Percentiles rank a stretch among this genome's conserved stretches.
Evolutionary conservation across 768 basidiomycete genomes (phyloP).

Genomic region (Gymnopilus junonius): DNA sequence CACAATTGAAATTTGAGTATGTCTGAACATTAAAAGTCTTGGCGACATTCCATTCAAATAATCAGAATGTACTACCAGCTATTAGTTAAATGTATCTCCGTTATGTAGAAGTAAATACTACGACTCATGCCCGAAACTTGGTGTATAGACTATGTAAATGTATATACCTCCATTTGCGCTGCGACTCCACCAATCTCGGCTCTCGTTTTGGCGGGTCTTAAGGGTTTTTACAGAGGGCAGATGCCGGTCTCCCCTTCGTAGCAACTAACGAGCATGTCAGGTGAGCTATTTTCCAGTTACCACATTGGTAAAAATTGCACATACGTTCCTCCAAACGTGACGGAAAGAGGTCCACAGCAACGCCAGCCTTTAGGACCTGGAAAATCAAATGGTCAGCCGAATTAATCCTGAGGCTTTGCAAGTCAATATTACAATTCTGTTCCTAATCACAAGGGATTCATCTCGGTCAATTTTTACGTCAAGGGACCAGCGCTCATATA

Average conservation of each 20-base stretch:
- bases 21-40: not conserved
- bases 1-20: too few species aligned
- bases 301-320: not conserved
- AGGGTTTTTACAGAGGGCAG: conserved; percentile 9
- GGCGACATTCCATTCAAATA: not conserved
- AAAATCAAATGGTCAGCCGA: not conserved
- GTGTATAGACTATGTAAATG: too few species aligned
- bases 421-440: not conserved
- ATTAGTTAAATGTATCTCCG: too few species aligned
- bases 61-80: not conserved
- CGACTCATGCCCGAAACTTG: too few species aligned
- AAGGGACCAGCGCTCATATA: not conserved
- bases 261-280: conserved; percentile 10
- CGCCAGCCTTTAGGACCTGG: conserved; percentile 17
- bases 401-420: too few species aligned
- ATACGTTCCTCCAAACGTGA: conserved; percentile 16
- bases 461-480: not conserved
- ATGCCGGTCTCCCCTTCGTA: conserved; percentile 12
- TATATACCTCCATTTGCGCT: not conserved
- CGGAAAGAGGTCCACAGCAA: conserved; percentile 21
- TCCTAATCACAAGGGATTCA: not conserved
- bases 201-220: too few species aligned
- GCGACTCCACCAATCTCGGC: too few species aligned
- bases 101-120: too few species aligned
- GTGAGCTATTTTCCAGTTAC: not conserved